Base-by-base conservation (phyloP, 2,329 filamentous ascomycete genomes). In the Knoxdaviesia proteae region DNA sequence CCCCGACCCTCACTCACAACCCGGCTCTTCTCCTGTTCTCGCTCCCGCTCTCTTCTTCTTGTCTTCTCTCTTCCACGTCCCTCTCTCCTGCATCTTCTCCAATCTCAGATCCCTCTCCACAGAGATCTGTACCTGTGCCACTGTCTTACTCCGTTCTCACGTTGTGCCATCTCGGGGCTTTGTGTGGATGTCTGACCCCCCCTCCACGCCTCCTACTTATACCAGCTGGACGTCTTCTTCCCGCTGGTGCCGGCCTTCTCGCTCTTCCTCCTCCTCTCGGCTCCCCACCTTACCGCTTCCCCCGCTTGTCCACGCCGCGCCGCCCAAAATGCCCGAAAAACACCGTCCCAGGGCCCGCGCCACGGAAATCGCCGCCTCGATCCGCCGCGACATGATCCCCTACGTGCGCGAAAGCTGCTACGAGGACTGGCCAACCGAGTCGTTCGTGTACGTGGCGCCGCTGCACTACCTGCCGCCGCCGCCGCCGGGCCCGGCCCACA, bases 381-480 rank as follows among this genome's bases (percentile, higher is more conserved):
- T 77, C n/a, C 82, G 82, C 58, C 69, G 67, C 50, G 68, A 68
- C 45, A 80, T 77, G 53, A 77, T 83, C 48, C 78, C 79, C 10
- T 61, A 69, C 47, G 72, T 83, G 50, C 69, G 65, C 52, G 61
- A 65, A 34, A 63, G 70, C 53, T 74, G 69, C 58, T 63, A 60
- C 45, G 61, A 63, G 44, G 57, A 59, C 51, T 80, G 62, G 64
- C 66, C 65, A 10, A 66, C 67, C 5, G 68, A 64, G 49, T 83
- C 77, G 3, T 68, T 71, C 50, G 63, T 79, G 37, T 71, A 72
- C 54, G 55, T 63, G 53, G 59, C 68, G 49, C 61, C 66, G 48
- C 53, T 68, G 52, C 53, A 59, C 52, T 63, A 69, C 55, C 60
- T 71, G 47, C 49, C 53, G 20, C 20, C 20, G 20, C 20, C 33